phyloP scores from a whole-genome alignment of 2,329 filamentous ascomycete species.

The Rutstroemia sydowiana region DNA sequence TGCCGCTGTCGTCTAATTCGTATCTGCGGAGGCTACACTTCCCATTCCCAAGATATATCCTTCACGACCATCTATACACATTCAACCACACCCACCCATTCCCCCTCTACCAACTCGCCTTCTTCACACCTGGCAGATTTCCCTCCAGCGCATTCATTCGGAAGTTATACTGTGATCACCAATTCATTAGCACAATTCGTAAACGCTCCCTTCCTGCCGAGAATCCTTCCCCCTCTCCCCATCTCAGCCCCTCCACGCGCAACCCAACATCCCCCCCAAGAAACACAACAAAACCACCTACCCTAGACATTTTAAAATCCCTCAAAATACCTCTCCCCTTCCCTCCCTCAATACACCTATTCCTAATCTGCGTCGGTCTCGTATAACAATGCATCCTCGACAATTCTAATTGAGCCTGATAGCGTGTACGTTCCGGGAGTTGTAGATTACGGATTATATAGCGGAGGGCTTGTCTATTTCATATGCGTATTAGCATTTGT shows the following conservation, averaged over 20 bases:
- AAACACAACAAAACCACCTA: slow-evolving; percentile 43
- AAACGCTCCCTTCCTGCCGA: too few species aligned
- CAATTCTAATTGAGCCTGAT: slow-evolving; percentile 87
- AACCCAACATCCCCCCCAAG: neutral
- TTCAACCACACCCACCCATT: too few species aligned
- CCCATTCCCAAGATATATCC: too few species aligned
- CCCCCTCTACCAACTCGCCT: slow-evolving; percentile 84
- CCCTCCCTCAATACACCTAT: slow-evolving; percentile 88
- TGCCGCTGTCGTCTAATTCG: too few species aligned
- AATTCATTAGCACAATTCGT: neutral
- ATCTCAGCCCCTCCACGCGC: neutral
- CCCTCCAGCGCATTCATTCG: slow-evolving; percentile 81
- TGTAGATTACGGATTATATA: slow-evolving; percentile 93
- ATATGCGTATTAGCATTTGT: too few species aligned
- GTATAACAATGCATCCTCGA: slow-evolving; percentile 96
- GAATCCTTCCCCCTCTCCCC: neutral
- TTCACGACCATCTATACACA: too few species aligned
- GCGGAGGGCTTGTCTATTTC: slow-evolving; percentile 75
- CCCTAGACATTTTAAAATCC: slow-evolving; percentile 86
- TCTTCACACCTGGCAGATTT: slow-evolving; percentile 83
- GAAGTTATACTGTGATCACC: slow-evolving; percentile 70
- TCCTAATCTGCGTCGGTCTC: slow-evolving; percentile 84
- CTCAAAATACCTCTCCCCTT: slow-evolving; percentile 83
- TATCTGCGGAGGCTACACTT: too few species aligned
- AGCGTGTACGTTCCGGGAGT: slow-evolving; percentile 72